Evolutionary conservation across 768 basidiomycete species (phyloP).

Genomic region (Pisolithus marmoratus): DNA sequence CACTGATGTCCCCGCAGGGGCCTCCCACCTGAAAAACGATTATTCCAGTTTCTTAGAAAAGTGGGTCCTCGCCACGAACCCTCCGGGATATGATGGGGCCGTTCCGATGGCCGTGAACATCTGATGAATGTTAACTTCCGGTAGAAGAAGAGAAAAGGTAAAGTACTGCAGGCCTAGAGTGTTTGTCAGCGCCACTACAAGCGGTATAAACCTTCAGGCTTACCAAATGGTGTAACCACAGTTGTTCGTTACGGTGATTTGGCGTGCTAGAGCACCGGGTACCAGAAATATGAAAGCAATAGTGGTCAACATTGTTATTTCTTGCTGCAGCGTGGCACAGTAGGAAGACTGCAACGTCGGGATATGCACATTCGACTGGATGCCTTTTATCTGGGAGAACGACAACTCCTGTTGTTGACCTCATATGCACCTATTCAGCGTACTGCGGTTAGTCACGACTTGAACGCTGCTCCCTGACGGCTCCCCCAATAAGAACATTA

Average conservation of each 20-base stretch:
- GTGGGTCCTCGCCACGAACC: constrained; percentile 31
- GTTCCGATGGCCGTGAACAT: constrained; percentile 57
- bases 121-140: constrained; percentile 19
- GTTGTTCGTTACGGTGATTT: constrained; percentile 54
- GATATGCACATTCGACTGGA: too few species aligned
- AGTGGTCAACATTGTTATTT: constrained; percentile 18
- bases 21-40: constrained; percentile 27
- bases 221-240: constrained; percentile 71
- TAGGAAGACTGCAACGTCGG: too few species aligned
- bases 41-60: not conserved
- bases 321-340: too few species aligned
- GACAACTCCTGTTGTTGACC: too few species aligned
- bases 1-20: constrained; percentile 20
- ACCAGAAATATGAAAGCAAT: constrained; percentile 25
- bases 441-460: too few species aligned
- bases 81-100: constrained; percentile 37
- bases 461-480: too few species aligned
- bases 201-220: constrained; percentile 6
- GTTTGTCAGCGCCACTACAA: not conserved
- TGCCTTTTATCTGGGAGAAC: too few species aligned
- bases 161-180: constrained; percentile 41
- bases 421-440: too few species aligned
- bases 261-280: constrained; percentile 38
- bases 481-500: too few species aligned
- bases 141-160: not conserved